Conservation (phyloP, 2,329 filamentous ascomycete genomes). For the Rhinocladiella similis region DNA sequence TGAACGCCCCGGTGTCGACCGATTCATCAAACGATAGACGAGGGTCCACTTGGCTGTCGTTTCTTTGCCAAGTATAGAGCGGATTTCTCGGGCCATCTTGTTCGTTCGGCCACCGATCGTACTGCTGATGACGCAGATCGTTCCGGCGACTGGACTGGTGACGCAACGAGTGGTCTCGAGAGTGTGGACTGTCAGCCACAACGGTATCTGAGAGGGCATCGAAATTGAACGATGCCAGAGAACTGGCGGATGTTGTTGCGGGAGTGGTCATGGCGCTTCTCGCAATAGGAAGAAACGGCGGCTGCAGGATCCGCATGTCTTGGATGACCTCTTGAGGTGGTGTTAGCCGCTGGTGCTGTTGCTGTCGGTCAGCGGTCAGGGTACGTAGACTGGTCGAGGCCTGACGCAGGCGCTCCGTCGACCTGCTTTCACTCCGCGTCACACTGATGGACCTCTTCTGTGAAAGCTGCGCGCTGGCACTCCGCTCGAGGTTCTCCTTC, state of each 20-base stretch:
- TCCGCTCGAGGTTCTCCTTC: background rate
- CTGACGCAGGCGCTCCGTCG: slow-evolving; percentile 3
- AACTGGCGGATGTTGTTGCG: slow-evolving; percentile 16
- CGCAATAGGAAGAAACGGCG: slow-evolving; percentile 7
- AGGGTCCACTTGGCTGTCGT: slow-evolving; percentile 23
- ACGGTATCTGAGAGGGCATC: slow-evolving; percentile 21
- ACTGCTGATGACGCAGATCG: background rate
- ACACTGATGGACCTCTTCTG: background rate
- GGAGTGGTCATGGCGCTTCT: slow-evolving; percentile 12
- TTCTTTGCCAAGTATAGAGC: slow-evolving; percentile 18
- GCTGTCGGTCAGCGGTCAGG: background rate
- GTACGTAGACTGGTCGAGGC: background rate
- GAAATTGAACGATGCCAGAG: slow-evolving; percentile 22
- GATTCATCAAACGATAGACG: slow-evolving; percentile 17
- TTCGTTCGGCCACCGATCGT: slow-evolving; percentile 12
- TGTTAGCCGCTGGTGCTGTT: slow-evolving; percentile 3
- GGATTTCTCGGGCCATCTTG: slow-evolving; percentile 2
- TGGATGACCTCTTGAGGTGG: background rate
- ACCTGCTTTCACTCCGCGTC: background rate
- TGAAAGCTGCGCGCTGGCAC: slow-evolving; percentile 2
- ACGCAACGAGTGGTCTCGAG: slow-evolving; percentile 13
- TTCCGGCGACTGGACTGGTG: slow-evolving; percentile 5
- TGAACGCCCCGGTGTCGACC: slow-evolving; percentile 21
- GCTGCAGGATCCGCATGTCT: slow-evolving; percentile 7
- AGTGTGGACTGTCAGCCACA: slow-evolving; percentile 19